Base-by-base conservation (phyloP, 345 rosid genomes). In the Acer saccharum region DNA sequence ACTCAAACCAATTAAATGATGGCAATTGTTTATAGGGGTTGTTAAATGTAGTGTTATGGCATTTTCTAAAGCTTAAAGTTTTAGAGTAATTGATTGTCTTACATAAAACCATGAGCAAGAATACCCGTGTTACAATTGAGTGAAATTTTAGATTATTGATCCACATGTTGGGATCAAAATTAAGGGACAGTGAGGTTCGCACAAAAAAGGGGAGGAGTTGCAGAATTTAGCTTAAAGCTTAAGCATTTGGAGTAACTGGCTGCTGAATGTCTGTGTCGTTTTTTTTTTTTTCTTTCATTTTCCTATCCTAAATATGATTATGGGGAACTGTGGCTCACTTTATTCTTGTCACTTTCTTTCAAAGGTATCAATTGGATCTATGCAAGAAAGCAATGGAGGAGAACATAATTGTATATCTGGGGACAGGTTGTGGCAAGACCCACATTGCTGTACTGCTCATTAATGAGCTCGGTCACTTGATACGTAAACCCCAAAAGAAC, bases 351-450 rank as follows among this genome's bases (percentile, higher is more conserved):
- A 41, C 20, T 48, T 62, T 72, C 78, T 68, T 57, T 1, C 76
- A 62, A 72, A 95, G 99, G 84, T 95, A 95, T 87, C 99, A 95
- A 78, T 67, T 95, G 86, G 98, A 95, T 66, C 78, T 95, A 64
- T 95, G 93, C 84, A 70, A 90, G 88, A 92, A 88, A 84, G 99
- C 99, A 20, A 7, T 83, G 86, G 89, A 90, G 79, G 97, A 90
- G 88, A 93, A 95, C 73, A 77, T 90, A 66, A 90, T 95, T 63
- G 97, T 95, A 18, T 93, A 86, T 81, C 64, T 95, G 82, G 98
- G 86, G 78, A 95, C 99, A 13, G 99, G 99, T 67, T 89, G 92
- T 80, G 99, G 99, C 76, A 95, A 95, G 87, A 95, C 99, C 13
- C 99, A 93, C 81, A 93, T 95, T 65, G 96, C 97, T 7, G 95